Evolutionary conservation across 2,329 filamentous ascomycete genomes (phyloP), one percentile per base, ranked within the genome.

Genomic region (Endoconidiophora laricicola): DNA sequence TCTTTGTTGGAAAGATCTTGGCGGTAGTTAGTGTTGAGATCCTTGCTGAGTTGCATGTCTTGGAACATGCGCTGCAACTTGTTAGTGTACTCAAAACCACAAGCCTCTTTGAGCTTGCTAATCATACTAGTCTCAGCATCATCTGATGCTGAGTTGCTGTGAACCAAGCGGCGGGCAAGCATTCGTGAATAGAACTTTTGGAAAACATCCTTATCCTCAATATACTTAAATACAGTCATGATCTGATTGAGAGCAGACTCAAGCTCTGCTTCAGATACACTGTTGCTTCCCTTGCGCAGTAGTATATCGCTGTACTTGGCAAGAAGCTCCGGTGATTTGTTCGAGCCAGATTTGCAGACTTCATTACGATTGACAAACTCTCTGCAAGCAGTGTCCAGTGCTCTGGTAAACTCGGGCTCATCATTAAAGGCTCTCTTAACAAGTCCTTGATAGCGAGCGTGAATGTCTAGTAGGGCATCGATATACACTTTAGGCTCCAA

Each of bases 171-270:
- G 63, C 94, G 86, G 46, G 91, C 91, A 58, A 98, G 70, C 81
- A 94, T 94, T 55, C 88, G 84, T 2, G 90, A 94, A 68, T 98
- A 98, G 67, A 95, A 98, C 65, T 96, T 98, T 65, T 96, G 91
- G 74, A 98, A 98, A 4, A 98, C 93, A 61, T 98, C 91, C 72
- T 98, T 98, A 67, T 98, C 93, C 63, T 98, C 91, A 56, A 98
- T 96, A 66, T 98, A 98, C 69, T 96, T 96, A 77, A 98, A 98
- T 50, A 98, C 86, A 1, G 90, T 95, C 91, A 98, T 98, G 59
- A 98, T 91, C 63, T 95, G 86, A 18, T 78, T 79, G 26, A 96
- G 70, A 29, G 86, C 83, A 57, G 83, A 81, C 67, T 98, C 91
- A 59, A 96, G 74, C 60, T 98, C 90, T 29, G 85, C 83, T 61